Percentiles rank a stretch among this genome's conserved stretches.
These are phyloP conservation scores for Cenchrus purpureus DNA, from an alignment of 176 grass and related monocot genomes.

Conservation along the genomic window DNA sequence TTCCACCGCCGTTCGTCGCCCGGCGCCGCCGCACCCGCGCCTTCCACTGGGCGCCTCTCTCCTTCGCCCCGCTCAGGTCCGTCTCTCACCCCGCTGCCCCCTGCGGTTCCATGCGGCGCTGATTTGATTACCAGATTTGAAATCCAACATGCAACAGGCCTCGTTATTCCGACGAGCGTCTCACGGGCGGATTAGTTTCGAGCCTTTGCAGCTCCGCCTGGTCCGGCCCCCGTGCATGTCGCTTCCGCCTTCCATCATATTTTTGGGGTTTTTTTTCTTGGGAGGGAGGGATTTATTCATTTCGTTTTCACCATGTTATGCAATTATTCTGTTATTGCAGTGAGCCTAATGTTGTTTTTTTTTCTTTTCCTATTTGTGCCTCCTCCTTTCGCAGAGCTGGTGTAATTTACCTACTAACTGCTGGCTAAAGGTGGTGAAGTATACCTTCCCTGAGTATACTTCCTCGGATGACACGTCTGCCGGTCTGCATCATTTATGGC, in stretches of 20 bases:
- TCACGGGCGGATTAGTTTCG: neutral
- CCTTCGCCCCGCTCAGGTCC: conserved; percentile 1
- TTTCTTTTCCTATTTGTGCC: neutral
- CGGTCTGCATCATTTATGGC: conserved; percentile 57
- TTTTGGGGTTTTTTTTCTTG: too few species aligned
- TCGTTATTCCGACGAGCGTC: neutral
- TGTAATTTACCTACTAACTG: neutral
- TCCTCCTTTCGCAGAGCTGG: neutral
- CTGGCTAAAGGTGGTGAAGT: neutral
- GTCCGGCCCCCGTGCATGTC: conserved; percentile 18
- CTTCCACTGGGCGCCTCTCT: neutral
- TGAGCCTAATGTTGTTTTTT: neutral
- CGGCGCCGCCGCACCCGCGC: neutral
- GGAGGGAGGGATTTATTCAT: neutral
- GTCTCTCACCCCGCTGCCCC: neutral
- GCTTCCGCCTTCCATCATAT: neutral
- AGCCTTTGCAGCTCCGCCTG: neutral
- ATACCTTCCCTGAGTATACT: conserved; percentile 1
- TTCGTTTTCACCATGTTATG: neutral
- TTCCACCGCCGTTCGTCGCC: neutral
- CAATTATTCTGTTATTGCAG: neutral
- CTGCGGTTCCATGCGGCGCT: neutral
- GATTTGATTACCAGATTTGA: conserved; percentile 21
- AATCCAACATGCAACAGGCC: neutral
- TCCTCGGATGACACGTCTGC: conserved; percentile 58